Evolutionary conservation across 208 protist genomes (phyloP).

Genomic region (Lotmaria passim): DNA sequence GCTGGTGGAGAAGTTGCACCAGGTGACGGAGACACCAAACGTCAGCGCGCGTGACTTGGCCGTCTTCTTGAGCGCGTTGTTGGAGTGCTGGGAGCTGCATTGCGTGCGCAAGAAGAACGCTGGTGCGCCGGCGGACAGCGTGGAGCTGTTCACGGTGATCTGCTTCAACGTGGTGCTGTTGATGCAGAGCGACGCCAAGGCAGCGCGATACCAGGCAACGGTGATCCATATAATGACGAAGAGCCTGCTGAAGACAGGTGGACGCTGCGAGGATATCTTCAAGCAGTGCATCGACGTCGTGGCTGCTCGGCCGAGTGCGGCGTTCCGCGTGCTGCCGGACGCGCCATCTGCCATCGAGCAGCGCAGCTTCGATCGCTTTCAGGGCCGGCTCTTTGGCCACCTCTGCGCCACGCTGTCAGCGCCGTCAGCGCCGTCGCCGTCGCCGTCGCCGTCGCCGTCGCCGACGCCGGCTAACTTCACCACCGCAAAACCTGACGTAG

Average conservation of each 20-base stretch:
- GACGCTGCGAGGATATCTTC: constrained; percentile 56
- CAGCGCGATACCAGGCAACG: constrained; percentile 38
- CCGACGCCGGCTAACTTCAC: background rate
- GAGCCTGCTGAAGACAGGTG: constrained; percentile 57
- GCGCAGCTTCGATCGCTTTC: constrained; percentile 43
- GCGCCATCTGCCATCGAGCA: constrained; percentile 12
- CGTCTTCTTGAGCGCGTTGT: constrained; percentile 60
- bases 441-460: background rate
- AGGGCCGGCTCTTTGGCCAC: constrained; percentile 45
- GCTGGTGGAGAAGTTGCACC: constrained; percentile 67
- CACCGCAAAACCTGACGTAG: background rate
- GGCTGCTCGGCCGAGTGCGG: constrained; percentile 30
- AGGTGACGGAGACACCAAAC: constrained; percentile 62
- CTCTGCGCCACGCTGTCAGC: constrained; percentile 31
- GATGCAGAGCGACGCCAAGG: constrained; percentile 41
- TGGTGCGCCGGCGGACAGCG: constrained; percentile 45
- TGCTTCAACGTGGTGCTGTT: constrained; percentile 48
- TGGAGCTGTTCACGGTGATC: constrained; percentile 75
- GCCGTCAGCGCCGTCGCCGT: background rate
- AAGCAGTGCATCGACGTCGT: constrained; percentile 50
- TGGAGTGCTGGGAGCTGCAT: constrained; percentile 87
- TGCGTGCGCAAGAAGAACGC: constrained; percentile 67
- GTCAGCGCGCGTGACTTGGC: constrained; percentile 61
- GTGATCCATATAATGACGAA: constrained; percentile 32
- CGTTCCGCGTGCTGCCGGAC: constrained; percentile 42